Conservation (phyloP, 2,329 filamentous ascomycete genomes). For the Colletotrichum cereale region DNA sequence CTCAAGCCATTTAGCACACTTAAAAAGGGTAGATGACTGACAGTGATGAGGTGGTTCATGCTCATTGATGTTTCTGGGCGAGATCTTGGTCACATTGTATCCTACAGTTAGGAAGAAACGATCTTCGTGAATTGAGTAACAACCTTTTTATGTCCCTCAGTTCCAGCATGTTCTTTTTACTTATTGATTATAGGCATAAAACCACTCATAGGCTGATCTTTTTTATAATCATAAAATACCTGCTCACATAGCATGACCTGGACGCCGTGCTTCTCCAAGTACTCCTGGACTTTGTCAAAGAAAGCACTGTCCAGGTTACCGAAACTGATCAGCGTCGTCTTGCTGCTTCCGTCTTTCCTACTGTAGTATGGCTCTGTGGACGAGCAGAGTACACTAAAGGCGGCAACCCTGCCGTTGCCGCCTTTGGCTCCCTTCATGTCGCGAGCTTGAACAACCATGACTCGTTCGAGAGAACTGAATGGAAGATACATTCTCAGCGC, state of each 20-base stretch:
- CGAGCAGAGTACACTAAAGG: background rate
- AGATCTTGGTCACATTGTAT: background rate
- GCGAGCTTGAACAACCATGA: background rate
- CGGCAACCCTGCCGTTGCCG: background rate
- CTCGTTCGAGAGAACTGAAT: background rate
- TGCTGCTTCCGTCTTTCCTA: background rate
- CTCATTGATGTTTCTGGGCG: background rate
- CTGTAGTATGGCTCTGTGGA: slow-evolving; percentile 1
- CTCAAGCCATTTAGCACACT: no score
- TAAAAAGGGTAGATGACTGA: no score
- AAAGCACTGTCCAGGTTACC: background rate
- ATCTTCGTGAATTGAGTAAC: background rate
- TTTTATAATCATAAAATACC: background rate
- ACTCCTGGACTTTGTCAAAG: background rate
- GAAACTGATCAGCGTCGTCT: slow-evolving; percentile 2
- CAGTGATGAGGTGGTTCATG: background rate
- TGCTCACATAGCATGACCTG: slow-evolving; percentile 11
- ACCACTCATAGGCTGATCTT: background rate
- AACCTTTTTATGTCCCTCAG: background rate
- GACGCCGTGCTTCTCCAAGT: background rate
- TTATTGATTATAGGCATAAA: background rate
- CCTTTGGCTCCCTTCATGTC: background rate
- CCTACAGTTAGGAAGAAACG: background rate
- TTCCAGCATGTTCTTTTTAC: background rate
- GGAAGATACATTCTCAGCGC: background rate